Percentiles rank a stretch among this genome's conserved stretches.
phyloP scores from a whole-genome alignment of 257 asterid genomes.

The Jacaranda copaia region DNA sequence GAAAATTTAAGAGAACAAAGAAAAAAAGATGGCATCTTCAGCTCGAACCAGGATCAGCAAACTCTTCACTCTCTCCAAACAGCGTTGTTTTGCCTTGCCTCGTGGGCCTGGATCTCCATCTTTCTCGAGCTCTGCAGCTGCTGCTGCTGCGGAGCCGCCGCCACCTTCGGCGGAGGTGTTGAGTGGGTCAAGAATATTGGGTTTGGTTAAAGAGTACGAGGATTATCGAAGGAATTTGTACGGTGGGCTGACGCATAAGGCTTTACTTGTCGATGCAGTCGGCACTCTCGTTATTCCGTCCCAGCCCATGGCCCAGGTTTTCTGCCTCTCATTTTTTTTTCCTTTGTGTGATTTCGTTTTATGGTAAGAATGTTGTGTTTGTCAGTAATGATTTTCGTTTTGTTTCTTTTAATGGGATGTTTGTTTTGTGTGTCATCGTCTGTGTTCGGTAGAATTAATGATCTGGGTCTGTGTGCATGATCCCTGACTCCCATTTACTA shows the following conservation, averaged over 20 bases:
- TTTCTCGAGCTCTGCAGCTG: slow-evolving; percentile 54
- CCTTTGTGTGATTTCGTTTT: slow-evolving; percentile 2
- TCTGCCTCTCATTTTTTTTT: not conserved
- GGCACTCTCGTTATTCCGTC: slow-evolving; percentile 95
- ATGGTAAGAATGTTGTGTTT: not conserved
- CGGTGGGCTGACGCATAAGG: slow-evolving; percentile 92
- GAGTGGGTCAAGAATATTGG: slow-evolving; percentile 52
- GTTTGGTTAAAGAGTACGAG: slow-evolving; percentile 79
- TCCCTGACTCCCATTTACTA: not conserved
- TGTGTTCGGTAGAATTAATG: not conserved
- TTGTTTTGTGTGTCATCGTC: not conserved
- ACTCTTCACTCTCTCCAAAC: slow-evolving; percentile 36
- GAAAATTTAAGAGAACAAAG: not conserved
- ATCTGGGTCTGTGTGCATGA: slow-evolving; percentile 14
- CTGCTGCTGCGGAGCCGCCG: slow-evolving; percentile 35
- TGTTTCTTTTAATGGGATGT: not conserved
- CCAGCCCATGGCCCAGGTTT: slow-evolving; percentile 99
- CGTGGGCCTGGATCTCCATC: slow-evolving; percentile 38
- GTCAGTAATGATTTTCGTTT: not conserved
- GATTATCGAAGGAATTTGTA: slow-evolving; percentile 86
- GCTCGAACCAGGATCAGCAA: slow-evolving; percentile 41
- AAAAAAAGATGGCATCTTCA: slow-evolving; percentile 46
- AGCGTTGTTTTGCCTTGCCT: slow-evolving; percentile 32
- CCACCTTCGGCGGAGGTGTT: slow-evolving; percentile 40
- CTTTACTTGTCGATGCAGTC: slow-evolving; percentile 94